A percentile compares a stretch with the other conserved stretches of the same genome.
phyloP scores from a whole-genome alignment of 352 stramenopile genomes.

The Phytophthora melonis region DNA sequence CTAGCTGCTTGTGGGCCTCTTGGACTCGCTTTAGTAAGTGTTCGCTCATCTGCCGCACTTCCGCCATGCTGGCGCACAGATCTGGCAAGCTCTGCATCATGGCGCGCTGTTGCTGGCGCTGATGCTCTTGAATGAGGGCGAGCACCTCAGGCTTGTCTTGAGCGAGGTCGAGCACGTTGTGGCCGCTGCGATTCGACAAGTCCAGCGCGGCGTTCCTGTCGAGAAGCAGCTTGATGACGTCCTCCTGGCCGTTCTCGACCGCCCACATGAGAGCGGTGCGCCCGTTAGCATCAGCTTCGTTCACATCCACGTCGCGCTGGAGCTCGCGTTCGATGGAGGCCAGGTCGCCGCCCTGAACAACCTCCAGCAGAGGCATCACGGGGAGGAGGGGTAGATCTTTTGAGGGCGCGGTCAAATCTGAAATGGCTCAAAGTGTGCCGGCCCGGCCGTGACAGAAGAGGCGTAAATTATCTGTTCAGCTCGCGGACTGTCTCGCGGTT shows the following conservation, averaged over 20 bases:
- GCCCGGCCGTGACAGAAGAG: background rate
- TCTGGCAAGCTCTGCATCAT: slow-evolving; percentile 7
- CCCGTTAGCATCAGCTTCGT: slow-evolving; percentile 10
- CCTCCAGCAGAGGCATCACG: slow-evolving; percentile 3
- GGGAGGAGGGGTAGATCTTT: background rate
- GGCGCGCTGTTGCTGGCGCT: background rate
- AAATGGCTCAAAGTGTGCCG: background rate
- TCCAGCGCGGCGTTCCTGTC: slow-evolving; percentile 18
- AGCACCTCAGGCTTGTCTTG: background rate
- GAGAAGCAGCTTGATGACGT: slow-evolving; percentile 18
- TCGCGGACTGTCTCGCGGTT: too few species aligned
- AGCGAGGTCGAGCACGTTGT: slow-evolving; percentile 13
- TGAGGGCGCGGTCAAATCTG: background rate
- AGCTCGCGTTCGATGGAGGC: slow-evolving; percentile 10
- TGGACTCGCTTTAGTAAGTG: slow-evolving; percentile 10
- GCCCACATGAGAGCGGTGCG: slow-evolving; percentile 21
- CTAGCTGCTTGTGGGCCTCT: background rate
- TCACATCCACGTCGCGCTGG: slow-evolving; percentile 3
- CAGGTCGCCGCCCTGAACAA: slow-evolving; percentile 1
- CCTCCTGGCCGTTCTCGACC: slow-evolving; percentile 8
- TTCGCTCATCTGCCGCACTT: slow-evolving; percentile 16
- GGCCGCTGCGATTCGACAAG: slow-evolving; percentile 10
- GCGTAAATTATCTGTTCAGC: too few species aligned
- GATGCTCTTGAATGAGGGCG: slow-evolving; percentile 9
- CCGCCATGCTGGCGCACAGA: slow-evolving; percentile 5